Percentiles rank a stretch among this genome's conserved stretches.
phyloP scores from a whole-genome alignment of 75 land plant species.

The Picea sitchensis region DNA sequence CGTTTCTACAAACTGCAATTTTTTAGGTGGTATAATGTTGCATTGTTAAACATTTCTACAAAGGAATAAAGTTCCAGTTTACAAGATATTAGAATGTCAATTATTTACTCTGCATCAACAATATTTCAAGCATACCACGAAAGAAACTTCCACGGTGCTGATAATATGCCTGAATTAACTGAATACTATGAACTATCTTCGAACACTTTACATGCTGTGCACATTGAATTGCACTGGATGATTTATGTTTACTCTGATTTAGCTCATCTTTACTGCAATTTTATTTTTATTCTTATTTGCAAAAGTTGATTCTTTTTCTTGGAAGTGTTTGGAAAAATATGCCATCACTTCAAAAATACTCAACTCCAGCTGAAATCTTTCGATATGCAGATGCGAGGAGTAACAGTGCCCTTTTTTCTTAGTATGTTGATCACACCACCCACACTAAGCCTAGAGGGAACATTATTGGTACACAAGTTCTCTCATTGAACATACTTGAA shows the following conservation, averaged over 20 bases:
- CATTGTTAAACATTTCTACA: not conserved
- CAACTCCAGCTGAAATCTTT: not conserved
- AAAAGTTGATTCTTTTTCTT: not conserved
- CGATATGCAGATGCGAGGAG: constrained; percentile 12
- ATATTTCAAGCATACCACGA: not conserved
- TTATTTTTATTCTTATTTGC: not conserved
- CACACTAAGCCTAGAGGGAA: constrained; percentile 16
- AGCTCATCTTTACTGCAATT: not conserved
- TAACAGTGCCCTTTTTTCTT: constrained; percentile 11
- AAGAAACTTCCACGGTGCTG: not conserved
- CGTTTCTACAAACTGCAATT: too few relatives aligned
- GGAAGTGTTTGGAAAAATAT: not conserved
- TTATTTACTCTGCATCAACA: not conserved
- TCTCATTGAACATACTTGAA: not conserved
- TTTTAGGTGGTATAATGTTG: too few relatives aligned
- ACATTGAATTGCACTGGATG: not conserved
- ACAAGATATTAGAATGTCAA: not conserved
- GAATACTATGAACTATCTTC: not conserved
- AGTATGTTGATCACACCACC: constrained; percentile 16
- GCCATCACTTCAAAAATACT: too few relatives aligned
- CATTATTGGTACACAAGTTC: constrained; percentile 13
- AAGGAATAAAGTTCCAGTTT: not conserved
- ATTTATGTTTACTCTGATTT: not conserved
- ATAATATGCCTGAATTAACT: not conserved
- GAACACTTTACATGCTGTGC: not conserved